Conservation (phyloP, 1,284 basidiomycete species). For the Schizopora paradoxa region DNA sequence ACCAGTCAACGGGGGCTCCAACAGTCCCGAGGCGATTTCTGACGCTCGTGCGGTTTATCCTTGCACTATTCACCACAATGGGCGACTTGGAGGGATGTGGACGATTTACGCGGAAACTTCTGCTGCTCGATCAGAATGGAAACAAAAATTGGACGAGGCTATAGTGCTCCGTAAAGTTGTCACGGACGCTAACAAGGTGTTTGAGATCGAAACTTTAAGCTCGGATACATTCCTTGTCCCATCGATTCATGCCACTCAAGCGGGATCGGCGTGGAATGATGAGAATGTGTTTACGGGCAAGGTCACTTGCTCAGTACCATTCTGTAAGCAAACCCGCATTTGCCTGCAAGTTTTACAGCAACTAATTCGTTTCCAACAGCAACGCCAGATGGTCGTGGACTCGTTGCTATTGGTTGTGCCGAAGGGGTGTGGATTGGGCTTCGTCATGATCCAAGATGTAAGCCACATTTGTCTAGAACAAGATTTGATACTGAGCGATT, state of each 20-base stretch:
- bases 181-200: constrained; percentile 89
- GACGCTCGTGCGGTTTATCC: constrained; percentile 77
- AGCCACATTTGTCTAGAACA: constrained; percentile 25
- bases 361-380: constrained; percentile 35
- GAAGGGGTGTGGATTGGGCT: constrained; percentile 98
- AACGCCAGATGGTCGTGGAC: constrained; percentile 74
- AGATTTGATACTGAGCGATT: constrained; percentile 6
- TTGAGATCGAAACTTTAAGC: constrained; percentile 84
- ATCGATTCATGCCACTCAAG: constrained; percentile 43
- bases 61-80: constrained; percentile 81
- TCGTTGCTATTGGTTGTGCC: constrained; percentile 90
- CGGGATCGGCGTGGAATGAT: constrained; percentile 57
- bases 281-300: constrained; percentile 78
- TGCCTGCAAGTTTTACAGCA: constrained; percentile 16
- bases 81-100: constrained; percentile 75
- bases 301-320: constrained; percentile 91
- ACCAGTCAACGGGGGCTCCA: no score
- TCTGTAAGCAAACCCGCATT: constrained; percentile 51
- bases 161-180: constrained; percentile 80
- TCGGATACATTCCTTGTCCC: constrained; percentile 80
- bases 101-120: constrained; percentile 82
- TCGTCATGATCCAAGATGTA: constrained; percentile 79
- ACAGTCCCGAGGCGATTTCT: constrained; percentile 41
- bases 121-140: constrained; percentile 80
- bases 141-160: constrained; percentile 83